Conservation (phyloP, 352 stramenopile species). For the Peronospora destructor region DNA sequence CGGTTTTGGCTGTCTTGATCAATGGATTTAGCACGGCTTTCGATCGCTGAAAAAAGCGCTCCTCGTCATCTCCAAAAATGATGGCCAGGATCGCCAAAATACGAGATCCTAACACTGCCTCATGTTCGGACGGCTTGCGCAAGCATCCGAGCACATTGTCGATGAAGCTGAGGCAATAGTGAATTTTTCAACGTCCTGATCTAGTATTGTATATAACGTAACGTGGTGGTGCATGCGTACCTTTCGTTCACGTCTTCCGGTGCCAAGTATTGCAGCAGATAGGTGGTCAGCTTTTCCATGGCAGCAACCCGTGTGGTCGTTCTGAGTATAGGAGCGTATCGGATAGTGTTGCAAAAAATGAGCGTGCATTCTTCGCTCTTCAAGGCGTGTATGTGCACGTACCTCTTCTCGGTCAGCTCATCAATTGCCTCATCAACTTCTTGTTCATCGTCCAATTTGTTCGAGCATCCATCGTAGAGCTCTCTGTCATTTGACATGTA, state of each 20-base stretch:
- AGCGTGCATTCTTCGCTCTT: not conserved
- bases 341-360: conserved; percentile 1
- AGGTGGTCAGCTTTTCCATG: conserved; percentile 51
- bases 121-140: conserved; percentile 60
- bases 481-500: conserved; percentile 57
- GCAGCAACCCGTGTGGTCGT: conserved; percentile 66
- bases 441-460: conserved; percentile 54
- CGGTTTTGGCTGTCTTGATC: conserved; percentile 52
- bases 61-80: conserved; percentile 67
- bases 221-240: conserved; percentile 19
- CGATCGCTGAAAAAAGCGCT: conserved; percentile 67
- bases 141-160: conserved; percentile 60
- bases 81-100: conserved; percentile 70
- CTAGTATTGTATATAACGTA: not conserved
- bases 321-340: conserved; percentile 21
- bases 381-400: not conserved
- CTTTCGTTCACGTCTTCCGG: conserved; percentile 64
- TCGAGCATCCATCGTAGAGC: conserved; percentile 61
- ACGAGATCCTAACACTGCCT: conserved; percentile 56
- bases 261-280: conserved; percentile 63
- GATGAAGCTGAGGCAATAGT: conserved; percentile 43
- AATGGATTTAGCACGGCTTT: conserved; percentile 69
- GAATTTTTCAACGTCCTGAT: not conserved
- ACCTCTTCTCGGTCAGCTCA: conserved; percentile 76
- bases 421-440: conserved; percentile 68